Evolutionary conservation across 106 monocot species (phyloP), one percentile per base, ranked within the genome.

Genomic region (Dioscorea dumetorum): DNA sequence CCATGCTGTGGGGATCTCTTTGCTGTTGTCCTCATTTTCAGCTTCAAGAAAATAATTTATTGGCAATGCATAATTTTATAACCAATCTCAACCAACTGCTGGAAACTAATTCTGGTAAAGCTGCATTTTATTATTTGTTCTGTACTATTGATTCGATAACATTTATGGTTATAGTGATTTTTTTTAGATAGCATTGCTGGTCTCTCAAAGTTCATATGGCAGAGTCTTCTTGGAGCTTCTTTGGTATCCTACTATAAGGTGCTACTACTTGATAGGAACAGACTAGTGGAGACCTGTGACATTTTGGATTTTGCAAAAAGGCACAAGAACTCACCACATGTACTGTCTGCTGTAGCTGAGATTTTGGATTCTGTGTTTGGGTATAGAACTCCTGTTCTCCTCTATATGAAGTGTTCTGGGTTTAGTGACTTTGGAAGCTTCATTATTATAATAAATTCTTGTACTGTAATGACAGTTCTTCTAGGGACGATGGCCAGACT

Each of bases 1-100:
- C 81, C 62, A 53, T 87, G 24, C 33, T 99, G 31, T 99, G 92
- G 97, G 97, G 90, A 58, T 72, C 75, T 24, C 65, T 99, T 71
- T 77, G 62, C 60, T 93, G 86, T 69, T 90, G 73, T 56, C 82
- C 82, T 61, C 73, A 74, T 61, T 66, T 88, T 49, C 68, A 58
- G 51, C 50, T 57, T 79, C 59, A 59, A 24, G 6, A 70, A 48
- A 82, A 71, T 13, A 60, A 57, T 48, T 15, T 60, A 16, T 63
- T 61, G 24, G 10, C 33, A 15, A 5, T 90, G 14, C 73, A 34
- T 28, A 73, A 76, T 67, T 57, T 91, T 16, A 76, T 88, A 52
- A 77, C 33, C 28, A 68, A 49, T 72, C 48, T 91, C 18, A 66
- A 71, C 66, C 70, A 75, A 70, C 72, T 91, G 67, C 62, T 86